Percentiles rank a stretch among this genome's conserved stretches.
These are phyloP conservation scores for Pleurotus pulmonarius DNA, from an alignment of 768 basidiomycete genomes.

Conservation along the genomic window DNA sequence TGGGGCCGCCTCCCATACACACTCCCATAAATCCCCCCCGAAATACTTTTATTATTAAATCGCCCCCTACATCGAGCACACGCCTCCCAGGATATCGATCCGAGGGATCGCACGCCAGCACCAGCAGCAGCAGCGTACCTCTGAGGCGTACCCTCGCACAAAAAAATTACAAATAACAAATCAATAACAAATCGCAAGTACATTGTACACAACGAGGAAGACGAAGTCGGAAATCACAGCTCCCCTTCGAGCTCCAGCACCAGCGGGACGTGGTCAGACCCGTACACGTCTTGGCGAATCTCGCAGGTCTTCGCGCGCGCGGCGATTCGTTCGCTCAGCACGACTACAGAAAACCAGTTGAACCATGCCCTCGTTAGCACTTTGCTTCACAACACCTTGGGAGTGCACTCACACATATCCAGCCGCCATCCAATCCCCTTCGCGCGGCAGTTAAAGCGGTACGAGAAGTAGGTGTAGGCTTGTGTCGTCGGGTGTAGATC, in stretches of 20 bases:
- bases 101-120: too few species aligned
- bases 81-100: too few species aligned
- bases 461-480: conserved; percentile 86
- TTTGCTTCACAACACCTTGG: too few species aligned
- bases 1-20: too few species aligned
- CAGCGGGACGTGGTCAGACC: conserved; percentile 83
- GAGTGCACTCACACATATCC: conserved; percentile 63
- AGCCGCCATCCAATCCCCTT: conserved; percentile 88
- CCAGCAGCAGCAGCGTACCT: too few species aligned
- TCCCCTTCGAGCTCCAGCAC: conserved; percentile 66
- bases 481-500: conserved; percentile 57
- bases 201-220: too few species aligned
- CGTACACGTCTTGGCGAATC: conserved; percentile 81
- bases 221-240: conserved; percentile 13
- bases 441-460: conserved; percentile 72
- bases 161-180: too few species aligned
- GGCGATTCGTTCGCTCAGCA: conserved; percentile 66
- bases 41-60: too few species aligned
- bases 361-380: not conserved
- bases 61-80: too few species aligned
- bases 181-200: too few species aligned
- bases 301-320: conserved; percentile 76
- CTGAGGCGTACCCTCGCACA: too few species aligned
- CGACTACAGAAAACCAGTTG: conserved; percentile 40
- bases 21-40: too few species aligned